These are phyloP conservation scores for Xylaria grammica DNA, from an alignment of 495 filamentous ascomycete genomes.

Conservation along the genomic window DNA sequence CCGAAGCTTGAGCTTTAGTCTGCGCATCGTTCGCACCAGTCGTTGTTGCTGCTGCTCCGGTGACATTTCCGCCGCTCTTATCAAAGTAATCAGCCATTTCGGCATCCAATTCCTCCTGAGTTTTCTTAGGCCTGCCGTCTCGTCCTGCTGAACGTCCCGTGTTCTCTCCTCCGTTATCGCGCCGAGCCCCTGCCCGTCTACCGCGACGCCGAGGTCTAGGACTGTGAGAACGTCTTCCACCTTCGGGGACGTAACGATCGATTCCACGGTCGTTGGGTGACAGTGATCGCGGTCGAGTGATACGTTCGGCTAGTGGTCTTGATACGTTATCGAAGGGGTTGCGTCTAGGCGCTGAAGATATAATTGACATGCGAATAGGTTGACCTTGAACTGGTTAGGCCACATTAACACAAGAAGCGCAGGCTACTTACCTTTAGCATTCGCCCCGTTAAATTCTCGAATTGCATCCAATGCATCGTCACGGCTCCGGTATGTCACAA, in stretches of 20 bases:
- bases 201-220: slow-evolving; percentile 51
- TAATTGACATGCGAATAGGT: slow-evolving; percentile 78
- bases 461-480: slow-evolving; percentile 77
- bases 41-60: slow-evolving; percentile 28
- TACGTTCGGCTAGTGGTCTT: slow-evolving; percentile 76
- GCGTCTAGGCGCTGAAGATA: slow-evolving; percentile 56
- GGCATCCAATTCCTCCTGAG: slow-evolving; percentile 87
- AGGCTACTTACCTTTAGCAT: slow-evolving; percentile 70
- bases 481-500: slow-evolving; percentile 74
- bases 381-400: slow-evolving; percentile 58
- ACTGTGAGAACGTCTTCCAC: slow-evolving; percentile 55
- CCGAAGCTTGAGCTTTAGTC: slow-evolving; percentile 27
- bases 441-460: slow-evolving; percentile 84
- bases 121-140: slow-evolving; percentile 77
- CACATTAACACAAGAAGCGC: not conserved
- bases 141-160: slow-evolving; percentile 43
- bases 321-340: slow-evolving; percentile 65
- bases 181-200: slow-evolving; percentile 57
- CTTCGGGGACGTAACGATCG: slow-evolving; percentile 82
- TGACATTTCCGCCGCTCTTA: slow-evolving; percentile 45
- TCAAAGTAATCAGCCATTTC: slow-evolving; percentile 97
- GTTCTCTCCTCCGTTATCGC: slow-evolving; percentile 43
- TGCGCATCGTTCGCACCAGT: slow-evolving; percentile 12
- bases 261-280: slow-evolving; percentile 71
- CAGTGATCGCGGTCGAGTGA: slow-evolving; percentile 61